Evolutionary conservation across 2,329 filamentous ascomycete species (phyloP), one percentile per base, ranked within the genome.

Genomic region (Ustulina deusta): DNA sequence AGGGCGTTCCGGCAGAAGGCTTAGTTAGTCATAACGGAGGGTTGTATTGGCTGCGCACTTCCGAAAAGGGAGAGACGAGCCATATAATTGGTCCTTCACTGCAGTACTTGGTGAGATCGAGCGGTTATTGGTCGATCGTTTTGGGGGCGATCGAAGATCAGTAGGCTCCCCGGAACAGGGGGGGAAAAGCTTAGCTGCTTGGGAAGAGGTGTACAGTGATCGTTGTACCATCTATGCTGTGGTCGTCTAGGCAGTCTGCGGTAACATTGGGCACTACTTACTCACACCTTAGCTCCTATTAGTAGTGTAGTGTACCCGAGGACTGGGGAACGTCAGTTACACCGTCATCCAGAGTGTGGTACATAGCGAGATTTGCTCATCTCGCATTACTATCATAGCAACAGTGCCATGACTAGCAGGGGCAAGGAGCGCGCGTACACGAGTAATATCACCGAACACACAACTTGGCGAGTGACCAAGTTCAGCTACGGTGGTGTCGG

Each of bases 321-420:
- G 51, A 51, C 55, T 69, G 62, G 64, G 65, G 65, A 57, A 69
- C 63, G 42, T 67, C 63, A 61, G 60, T 73, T 63, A 67, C 66
- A 74, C 70, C 65, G 61, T 70, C 64, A 69, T 71, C 58, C 62
- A 49, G 38, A 38, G 56, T 71, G 74, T 76, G 66, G 69, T 57
- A 74, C 74, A 72, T 69, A 65, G 69, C 72, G 66, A 75, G 72
- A 74, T 75, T 73, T 71, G 70, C 69, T 74, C 70, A 75, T 75
- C 70, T 74, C 71, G 69, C 66, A 61, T 68, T 60, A 54, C 54
- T 54, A 46, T 32, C 29, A 32, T 32, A 66, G 69, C 64, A 65
- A 32, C 7, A 66, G 69, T 62, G 63, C 29, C 67, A 32, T 65
- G 36, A 7, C 54, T 56, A 27, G 27, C 22, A 62, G 36, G 40